A percentile compares a stretch with the other conserved stretches of the same genome.
phyloP scores from a whole-genome alignment of 768 basidiomycete genomes.

The Termitomyces sp. region DNA sequence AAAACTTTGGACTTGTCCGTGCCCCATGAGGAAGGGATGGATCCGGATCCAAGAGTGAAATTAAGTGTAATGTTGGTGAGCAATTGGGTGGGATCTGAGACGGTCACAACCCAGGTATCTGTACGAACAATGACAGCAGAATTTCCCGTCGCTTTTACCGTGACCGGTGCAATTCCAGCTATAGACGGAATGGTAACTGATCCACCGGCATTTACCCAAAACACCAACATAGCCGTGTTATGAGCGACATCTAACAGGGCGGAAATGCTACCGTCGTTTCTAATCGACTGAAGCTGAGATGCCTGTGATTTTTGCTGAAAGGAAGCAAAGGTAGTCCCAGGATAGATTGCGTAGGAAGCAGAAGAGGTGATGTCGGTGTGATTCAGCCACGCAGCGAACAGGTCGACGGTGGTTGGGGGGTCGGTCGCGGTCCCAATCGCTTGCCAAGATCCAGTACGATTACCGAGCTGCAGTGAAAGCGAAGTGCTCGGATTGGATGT shows the following conservation, averaged over 20 bases:
- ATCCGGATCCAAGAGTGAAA: constrained; percentile 16
- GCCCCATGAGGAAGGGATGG: constrained; percentile 8
- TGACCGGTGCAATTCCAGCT: constrained; percentile 20
- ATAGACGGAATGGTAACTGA: constrained; percentile 28
- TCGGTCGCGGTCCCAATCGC: constrained; percentile 55
- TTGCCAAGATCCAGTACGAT: constrained; percentile 56
- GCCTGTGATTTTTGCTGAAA: constrained; percentile 33
- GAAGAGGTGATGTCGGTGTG: constrained; percentile 29
- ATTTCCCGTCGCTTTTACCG: constrained; percentile 33
- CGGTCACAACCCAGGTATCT: constrained; percentile 38
- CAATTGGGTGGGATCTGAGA: constrained; percentile 66
- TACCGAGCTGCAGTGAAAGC: constrained; percentile 35
- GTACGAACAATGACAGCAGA: constrained; percentile 38
- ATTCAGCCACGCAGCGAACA: constrained; percentile 63
- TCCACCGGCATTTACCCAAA: constrained; percentile 50
- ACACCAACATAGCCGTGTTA: constrained; percentile 40
- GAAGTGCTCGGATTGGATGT: constrained; percentile 25
- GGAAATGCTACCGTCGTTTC: constrained; percentile 43
- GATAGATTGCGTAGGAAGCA: constrained; percentile 51
- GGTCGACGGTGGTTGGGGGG: constrained; percentile 49
- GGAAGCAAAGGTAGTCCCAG: constrained; percentile 34
- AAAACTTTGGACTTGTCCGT: constrained; percentile 21
- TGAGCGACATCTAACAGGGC: constrained; percentile 42
- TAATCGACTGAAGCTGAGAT: constrained; percentile 28
- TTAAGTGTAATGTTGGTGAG: constrained; percentile 27